phyloP scores from a whole-genome alignment of 306 rosid species.

The Dalbergia cochinchinensis region DNA sequence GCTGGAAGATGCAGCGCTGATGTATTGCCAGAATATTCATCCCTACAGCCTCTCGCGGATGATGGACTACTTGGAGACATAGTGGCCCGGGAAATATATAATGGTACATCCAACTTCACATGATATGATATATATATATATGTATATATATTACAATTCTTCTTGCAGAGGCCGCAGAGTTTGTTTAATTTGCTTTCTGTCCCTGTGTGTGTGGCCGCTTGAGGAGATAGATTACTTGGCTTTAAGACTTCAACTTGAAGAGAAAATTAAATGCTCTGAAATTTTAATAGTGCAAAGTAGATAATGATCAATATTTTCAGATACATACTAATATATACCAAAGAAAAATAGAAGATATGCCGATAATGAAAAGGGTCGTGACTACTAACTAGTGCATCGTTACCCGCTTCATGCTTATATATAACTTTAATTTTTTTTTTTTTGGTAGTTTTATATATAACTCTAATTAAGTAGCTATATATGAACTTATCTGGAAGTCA shows the following conservation, averaged over 20 bases:
- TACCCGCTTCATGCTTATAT: no score
- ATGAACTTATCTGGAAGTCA: no score
- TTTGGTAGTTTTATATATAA: no score
- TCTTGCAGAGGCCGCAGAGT: no score
- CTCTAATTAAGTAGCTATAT: no score
- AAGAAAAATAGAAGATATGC: no score
- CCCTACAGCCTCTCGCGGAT: conserved; percentile 48
- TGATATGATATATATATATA: no score
- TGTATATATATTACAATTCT: neutral
- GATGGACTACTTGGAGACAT: conserved; percentile 93
- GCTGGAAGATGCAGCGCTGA: conserved; percentile 41
- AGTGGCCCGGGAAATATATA: conserved; percentile 70
- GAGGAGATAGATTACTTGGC: neutral
- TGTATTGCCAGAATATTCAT: conserved; percentile 32
- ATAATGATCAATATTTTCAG: no score
- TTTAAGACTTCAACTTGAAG: neutral
- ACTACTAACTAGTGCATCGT: no score
- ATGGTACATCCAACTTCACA: neutral
- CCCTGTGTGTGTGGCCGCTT: neutral
- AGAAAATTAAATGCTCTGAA: neutral
- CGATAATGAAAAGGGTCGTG: no score
- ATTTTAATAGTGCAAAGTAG: neutral
- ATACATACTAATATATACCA: no score
- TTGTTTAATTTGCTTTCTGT: neutral
- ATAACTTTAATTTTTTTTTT: no score